Evolutionary conservation across 1,284 basidiomycete species (phyloP), one percentile per base, ranked within the genome.

Genomic region (Ceraceosorus guamensis): DNA sequence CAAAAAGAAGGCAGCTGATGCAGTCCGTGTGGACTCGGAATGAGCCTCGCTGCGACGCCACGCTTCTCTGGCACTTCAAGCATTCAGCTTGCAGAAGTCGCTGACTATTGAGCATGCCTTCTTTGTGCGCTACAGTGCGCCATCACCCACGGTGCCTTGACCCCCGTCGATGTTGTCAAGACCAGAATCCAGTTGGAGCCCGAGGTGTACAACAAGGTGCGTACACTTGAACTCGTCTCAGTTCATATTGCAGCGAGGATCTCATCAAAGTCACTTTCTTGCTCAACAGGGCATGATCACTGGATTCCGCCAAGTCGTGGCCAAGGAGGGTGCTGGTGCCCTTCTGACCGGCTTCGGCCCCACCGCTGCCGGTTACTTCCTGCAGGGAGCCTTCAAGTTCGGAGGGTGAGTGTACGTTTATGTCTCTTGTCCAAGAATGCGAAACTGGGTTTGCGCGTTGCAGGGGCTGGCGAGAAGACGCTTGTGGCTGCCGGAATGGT

Each of bases 111-210:
- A 11, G 10, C 48, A 11, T 39, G 8, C 50, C 6, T 34, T 16
- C n/a, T 51, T 18, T 16, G 43, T 16, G 43, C 37, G 50, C 18
- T 6, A 13, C 33, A 50, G 58, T 70, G 91, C 75, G 89, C 91
- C 80, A 58, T 91, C 78, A 95, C 91, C 68, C 91, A 96, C 79
- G 91, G 91, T 61, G 73, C 70, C 49, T 60, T 75, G 52, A 72
- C 70, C 30, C 69, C 67, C 24, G 63, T 68, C 59, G 67, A 70
- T 70, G 69, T 70, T 44, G 71, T 75, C 65, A 95, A 96, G 83
- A 95, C 91, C 78, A 89, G 92, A 82, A 95, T 96, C 86, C 91
- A 96, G 86, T 89, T 89, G 51, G 71, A 85, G 79, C 77, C 78
- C 61, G 75, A 77, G 73, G 76, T 78, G 53, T 82, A 82, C 81